A percentile compares a stretch with the other conserved stretches of the same genome.
phyloP scores from a whole-genome alignment of 257 asterid species.

The Leptodermis oblonga region DNA sequence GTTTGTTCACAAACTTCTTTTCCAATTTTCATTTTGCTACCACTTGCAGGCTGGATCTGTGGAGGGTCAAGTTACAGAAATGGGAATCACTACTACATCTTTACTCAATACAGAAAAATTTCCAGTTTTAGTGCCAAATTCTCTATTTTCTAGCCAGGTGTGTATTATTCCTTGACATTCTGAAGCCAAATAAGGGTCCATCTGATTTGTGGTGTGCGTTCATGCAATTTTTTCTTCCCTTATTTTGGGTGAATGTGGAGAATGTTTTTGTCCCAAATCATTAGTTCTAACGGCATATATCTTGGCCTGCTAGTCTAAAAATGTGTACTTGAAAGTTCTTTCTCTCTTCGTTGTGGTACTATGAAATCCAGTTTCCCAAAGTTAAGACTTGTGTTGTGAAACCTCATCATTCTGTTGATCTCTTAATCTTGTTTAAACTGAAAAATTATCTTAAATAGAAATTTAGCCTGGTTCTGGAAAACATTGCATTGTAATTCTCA shows the following conservation, averaged over 20 bases:
- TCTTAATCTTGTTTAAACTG: not conserved
- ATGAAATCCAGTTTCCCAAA: conserved; percentile 1
- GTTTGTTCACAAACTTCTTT: conserved; percentile 2
- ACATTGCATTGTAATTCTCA: not conserved
- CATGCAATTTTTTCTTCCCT: not conserved
- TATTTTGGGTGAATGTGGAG: not conserved
- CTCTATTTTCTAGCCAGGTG: conserved; percentile 92
- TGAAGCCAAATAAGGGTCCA: not conserved
- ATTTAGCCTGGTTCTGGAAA: not conserved
- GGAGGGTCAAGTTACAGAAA: conserved; percentile 89
- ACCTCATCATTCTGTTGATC: not conserved
- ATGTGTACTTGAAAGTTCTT: not conserved
- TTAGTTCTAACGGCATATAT: not conserved
- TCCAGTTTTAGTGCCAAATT: conserved; percentile 87
- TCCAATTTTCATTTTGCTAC: not conserved
- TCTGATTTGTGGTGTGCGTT: not conserved
- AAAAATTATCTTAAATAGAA: not conserved
- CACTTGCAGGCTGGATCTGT: conserved; percentile 80
- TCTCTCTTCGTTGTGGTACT: not conserved
- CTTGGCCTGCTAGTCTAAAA: not conserved
- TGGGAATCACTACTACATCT: conserved; percentile 86
- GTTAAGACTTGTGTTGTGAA: not conserved
- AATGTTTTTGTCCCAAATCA: not conserved
- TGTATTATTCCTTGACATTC: conserved; percentile 3
- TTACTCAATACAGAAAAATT: conserved; percentile 82